These are phyloP conservation scores for Tuber calosporum DNA, from an alignment of 495 filamentous ascomycete genomes.

Conservation along the genomic window DNA sequence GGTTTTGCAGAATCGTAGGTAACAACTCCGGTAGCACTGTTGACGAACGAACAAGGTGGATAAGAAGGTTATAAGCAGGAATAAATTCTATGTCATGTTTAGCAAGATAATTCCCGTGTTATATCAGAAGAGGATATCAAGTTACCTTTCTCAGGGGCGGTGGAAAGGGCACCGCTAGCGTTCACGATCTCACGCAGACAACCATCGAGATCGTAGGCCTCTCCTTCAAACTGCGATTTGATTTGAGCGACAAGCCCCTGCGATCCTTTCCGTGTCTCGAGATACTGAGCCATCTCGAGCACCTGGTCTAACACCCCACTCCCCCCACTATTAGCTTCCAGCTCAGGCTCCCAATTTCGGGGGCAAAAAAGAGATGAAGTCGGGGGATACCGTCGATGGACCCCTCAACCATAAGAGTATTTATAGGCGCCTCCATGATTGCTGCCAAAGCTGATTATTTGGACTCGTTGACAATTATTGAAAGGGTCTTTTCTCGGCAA, in stretches of 20 bases:
- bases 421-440: conserved; percentile 41
- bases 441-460: conserved; percentile 1
- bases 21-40: conserved; percentile 77
- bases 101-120: not conserved
- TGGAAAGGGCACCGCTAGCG: conserved; percentile 62
- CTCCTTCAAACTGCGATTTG: conserved; percentile 50
- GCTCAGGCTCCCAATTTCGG: not conserved
- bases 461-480: not conserved
- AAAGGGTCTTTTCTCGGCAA: not conserved
- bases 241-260: conserved; percentile 16
- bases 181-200: conserved; percentile 74
- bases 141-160: conserved; percentile 76
- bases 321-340: conserved; percentile 21
- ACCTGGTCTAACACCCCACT: conserved; percentile 36
- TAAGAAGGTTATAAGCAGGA: conserved; percentile 87
- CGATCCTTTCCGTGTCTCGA: conserved; percentile 33
- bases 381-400: conserved; percentile 38
- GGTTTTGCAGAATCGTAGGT: conserved; percentile 74
- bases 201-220: conserved; percentile 36
- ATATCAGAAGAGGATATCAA: conserved; percentile 2
- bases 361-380: not conserved
- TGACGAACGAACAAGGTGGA: conserved; percentile 82
- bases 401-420: conserved; percentile 41
- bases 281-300: conserved; percentile 41
- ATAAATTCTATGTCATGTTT: conserved; percentile 60